Conservation (phyloP, 495 filamentous ascomycete species). For the Penicillium waksmanii region DNA sequence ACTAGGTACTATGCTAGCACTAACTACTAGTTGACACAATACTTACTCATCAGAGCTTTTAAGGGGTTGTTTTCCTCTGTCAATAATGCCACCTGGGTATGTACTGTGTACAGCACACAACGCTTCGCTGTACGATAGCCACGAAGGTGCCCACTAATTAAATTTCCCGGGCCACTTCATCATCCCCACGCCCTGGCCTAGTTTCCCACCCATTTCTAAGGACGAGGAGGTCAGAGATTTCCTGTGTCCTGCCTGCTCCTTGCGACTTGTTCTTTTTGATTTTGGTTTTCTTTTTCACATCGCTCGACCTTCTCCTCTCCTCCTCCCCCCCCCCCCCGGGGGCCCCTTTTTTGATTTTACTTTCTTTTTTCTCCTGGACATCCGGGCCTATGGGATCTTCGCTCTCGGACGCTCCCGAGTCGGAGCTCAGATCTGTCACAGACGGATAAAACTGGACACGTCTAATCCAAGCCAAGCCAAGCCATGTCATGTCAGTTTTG, state of each 20-base stretch:
- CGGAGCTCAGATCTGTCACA: not conserved
- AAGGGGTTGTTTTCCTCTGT: not conserved
- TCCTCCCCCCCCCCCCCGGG: not conserved
- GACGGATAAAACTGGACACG: not conserved
- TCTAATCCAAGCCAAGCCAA: not conserved
- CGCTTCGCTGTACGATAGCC: not conserved
- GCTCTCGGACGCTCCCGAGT: not conserved
- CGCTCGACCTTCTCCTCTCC: not conserved
- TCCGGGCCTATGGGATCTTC: too few species aligned
- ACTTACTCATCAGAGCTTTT: not conserved
- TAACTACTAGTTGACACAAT: too few species aligned
- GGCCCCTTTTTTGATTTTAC: not conserved
- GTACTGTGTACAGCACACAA: not conserved
- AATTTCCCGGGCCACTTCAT: slow-evolving; percentile 20
- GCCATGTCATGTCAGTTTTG: too few species aligned
- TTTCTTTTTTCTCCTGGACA: not conserved
- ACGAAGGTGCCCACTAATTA: not conserved
- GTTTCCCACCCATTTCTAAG: slow-evolving; percentile 8
- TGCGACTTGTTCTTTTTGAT: not conserved
- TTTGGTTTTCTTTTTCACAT: not conserved
- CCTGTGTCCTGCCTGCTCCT: slow-evolving; percentile 10
- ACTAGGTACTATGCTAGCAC: too few species aligned
- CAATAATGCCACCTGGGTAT: not conserved
- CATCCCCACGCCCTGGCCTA: slow-evolving; percentile 20
- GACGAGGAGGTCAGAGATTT: slow-evolving; percentile 11